Evolutionary conservation across 371 early-diverging fungal species (phyloP).

Genomic region (Apophysomyces variabilis): DNA sequence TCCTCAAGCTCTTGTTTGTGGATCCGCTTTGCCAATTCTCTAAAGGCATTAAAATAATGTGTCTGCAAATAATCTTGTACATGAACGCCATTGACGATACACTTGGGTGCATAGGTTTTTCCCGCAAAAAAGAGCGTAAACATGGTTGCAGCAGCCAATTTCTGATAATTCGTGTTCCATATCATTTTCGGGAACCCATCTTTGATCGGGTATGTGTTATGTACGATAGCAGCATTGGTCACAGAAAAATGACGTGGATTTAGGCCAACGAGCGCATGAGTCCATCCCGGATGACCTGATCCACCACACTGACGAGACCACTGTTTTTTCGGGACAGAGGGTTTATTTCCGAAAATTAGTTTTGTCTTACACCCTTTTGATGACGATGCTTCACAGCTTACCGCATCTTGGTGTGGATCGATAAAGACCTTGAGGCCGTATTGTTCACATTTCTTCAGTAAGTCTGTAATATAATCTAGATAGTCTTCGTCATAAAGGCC

Average conservation of each 20-base stretch:
- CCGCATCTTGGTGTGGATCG: slow-evolving; percentile 82
- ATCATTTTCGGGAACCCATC: slow-evolving; percentile 78
- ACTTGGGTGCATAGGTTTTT: slow-evolving; percentile 70
- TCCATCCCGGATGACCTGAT: slow-evolving; percentile 90
- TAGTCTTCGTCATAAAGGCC: slow-evolving; percentile 86
- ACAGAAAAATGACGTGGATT: slow-evolving; percentile 63
- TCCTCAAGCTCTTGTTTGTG: slow-evolving; percentile 49
- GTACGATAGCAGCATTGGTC: slow-evolving; percentile 79
- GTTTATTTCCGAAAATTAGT: neutral
- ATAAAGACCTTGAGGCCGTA: slow-evolving; percentile 82
- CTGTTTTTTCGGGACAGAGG: slow-evolving; percentile 26
- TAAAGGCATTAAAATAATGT: slow-evolving; percentile 63
- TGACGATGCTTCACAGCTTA: slow-evolving; percentile 27
- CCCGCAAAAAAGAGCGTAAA: slow-evolving; percentile 88
- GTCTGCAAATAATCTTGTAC: slow-evolving; percentile 77
- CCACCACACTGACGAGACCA: slow-evolving; percentile 85
- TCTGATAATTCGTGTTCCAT: slow-evolving; percentile 88
- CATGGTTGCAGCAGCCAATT: slow-evolving; percentile 84
- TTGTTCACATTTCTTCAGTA: slow-evolving; percentile 65
- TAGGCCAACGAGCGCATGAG: slow-evolving; percentile 74
- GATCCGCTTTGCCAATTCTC: slow-evolving; percentile 51
- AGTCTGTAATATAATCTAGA: slow-evolving; percentile 73
- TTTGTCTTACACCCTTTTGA: no score
- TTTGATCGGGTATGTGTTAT: slow-evolving; percentile 64
- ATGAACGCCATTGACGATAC: slow-evolving; percentile 53